Evolutionary conservation across 2,329 filamentous ascomycete genomes (phyloP).

Genomic region (Trichophaea hybrida): DNA sequence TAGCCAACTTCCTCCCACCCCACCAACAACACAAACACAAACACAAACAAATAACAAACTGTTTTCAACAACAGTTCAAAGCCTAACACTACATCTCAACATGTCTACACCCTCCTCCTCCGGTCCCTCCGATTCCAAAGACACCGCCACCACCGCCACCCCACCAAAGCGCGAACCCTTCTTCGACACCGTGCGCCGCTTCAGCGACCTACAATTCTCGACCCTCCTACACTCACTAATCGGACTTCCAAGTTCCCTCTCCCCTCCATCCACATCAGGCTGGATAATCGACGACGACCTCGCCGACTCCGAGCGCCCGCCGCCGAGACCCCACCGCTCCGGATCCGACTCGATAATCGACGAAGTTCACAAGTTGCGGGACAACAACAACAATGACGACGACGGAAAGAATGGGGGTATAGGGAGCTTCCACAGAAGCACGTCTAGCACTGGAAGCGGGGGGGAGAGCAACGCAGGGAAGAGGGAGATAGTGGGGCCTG

Average conservation of each 20-base stretch:
- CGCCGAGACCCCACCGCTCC: not conserved
- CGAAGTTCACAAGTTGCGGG: not conserved
- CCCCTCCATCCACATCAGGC: constrained; percentile 18
- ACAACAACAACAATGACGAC: not conserved
- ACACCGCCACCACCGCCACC: not conserved
- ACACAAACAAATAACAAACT: not conserved
- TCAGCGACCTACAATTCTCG: constrained; percentile 25
- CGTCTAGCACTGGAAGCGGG: not conserved
- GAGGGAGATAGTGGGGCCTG: not conserved
- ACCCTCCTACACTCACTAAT: constrained; percentile 26
- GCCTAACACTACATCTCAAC: not conserved
- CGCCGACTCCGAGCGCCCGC: no score
- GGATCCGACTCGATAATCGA: not conserved
- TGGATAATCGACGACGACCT: constrained; percentile 23
- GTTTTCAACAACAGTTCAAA: not conserved
- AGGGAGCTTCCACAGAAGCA: not conserved
- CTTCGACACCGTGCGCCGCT: constrained; percentile 24
- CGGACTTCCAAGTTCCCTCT: constrained; percentile 26
- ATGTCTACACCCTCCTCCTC: not conserved
- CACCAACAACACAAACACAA: not conserved
- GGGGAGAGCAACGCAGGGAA: not conserved
- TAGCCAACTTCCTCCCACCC: not conserved
- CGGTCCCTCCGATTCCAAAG: not conserved
- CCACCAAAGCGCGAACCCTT: constrained; percentile 15
- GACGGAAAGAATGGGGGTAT: not conserved